Percentiles rank a stretch among this genome's conserved stretches.
These are phyloP conservation scores for Pestalotiopsis sp. DNA, from an alignment of 2,329 filamentous ascomycete species.

Conservation along the genomic window DNA sequence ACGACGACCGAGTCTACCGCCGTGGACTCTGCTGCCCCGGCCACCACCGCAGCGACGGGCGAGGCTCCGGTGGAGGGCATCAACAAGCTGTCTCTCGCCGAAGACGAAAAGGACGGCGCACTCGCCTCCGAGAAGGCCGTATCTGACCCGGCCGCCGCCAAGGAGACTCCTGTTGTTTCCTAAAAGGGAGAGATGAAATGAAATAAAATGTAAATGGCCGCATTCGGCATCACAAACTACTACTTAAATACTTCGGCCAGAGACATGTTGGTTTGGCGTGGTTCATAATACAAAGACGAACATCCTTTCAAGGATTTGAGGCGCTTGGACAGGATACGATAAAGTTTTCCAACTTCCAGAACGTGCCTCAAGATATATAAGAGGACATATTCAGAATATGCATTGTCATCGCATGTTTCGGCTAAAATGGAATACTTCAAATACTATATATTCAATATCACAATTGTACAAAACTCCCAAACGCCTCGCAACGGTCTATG, in stretches of 20 bases:
- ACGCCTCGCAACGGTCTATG: background rate
- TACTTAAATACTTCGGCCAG: background rate
- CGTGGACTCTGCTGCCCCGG: constrained; percentile 12
- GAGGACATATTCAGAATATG: background rate
- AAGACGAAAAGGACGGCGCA: constrained; percentile 12
- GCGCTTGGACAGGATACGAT: background rate
- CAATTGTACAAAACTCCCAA: background rate
- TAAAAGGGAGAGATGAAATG: background rate
- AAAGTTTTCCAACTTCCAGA: background rate
- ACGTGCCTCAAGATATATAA: background rate
- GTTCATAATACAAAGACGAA: background rate
- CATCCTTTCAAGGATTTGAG: background rate
- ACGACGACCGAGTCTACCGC: constrained; percentile 11
- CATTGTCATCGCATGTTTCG: background rate
- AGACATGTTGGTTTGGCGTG: background rate
- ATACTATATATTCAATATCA: background rate
- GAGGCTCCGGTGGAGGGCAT: constrained; percentile 17
- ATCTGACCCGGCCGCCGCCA: constrained; percentile 13
- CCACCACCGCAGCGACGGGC: constrained; percentile 12
- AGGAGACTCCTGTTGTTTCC: constrained; percentile 4
- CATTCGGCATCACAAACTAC: background rate
- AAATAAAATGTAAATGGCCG: background rate
- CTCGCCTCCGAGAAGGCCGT: constrained; percentile 21
- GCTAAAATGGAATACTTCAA: background rate
- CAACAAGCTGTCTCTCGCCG: constrained; percentile 21